Conservation (phyloP, 768 basidiomycete species). For the Termitomyces sp. region DNA sequence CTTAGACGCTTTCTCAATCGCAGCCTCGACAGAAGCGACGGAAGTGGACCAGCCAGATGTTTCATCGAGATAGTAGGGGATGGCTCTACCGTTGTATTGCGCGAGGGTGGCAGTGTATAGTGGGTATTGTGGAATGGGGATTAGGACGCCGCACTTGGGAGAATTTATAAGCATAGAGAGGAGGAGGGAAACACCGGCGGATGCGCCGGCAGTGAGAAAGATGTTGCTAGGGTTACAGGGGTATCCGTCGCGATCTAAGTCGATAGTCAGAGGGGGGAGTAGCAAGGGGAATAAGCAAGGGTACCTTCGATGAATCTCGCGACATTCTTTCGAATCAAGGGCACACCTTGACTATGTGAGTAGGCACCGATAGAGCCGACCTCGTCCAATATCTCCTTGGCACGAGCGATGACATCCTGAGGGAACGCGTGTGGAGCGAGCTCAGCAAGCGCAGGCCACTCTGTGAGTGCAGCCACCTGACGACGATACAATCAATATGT, state of each 20-base stretch:
- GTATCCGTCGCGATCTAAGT: constrained; percentile 83
- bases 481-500: constrained; percentile 8
- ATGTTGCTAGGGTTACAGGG: constrained; percentile 81
- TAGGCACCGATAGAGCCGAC: constrained; percentile 95
- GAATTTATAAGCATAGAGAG: constrained; percentile 76
- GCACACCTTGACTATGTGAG: constrained; percentile 92
- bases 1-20: constrained; percentile 62
- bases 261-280: constrained; percentile 3
- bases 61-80: constrained; percentile 92
- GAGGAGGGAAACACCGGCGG: constrained; percentile 87
- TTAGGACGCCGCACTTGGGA: constrained; percentile 75
- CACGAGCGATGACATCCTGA: constrained; percentile 78
- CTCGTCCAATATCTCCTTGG: constrained; percentile 74
- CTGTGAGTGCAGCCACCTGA: constrained; percentile 87
- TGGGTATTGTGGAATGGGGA: constrained; percentile 98
- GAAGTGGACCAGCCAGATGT: constrained; percentile 80
- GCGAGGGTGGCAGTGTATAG: constrained; percentile 95
- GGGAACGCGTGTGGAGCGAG: constrained; percentile 82
- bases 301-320: constrained; percentile 86
- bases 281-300: constrained; percentile 19
- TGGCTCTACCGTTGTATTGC: constrained; percentile 71
- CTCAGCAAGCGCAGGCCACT: constrained; percentile 84
- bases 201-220: constrained; percentile 94
- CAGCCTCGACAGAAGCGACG: constrained; percentile 58
- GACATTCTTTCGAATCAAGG: constrained; percentile 82